Conservation (phyloP, 768 basidiomycete genomes). For the Pisolithus albus region DNA sequence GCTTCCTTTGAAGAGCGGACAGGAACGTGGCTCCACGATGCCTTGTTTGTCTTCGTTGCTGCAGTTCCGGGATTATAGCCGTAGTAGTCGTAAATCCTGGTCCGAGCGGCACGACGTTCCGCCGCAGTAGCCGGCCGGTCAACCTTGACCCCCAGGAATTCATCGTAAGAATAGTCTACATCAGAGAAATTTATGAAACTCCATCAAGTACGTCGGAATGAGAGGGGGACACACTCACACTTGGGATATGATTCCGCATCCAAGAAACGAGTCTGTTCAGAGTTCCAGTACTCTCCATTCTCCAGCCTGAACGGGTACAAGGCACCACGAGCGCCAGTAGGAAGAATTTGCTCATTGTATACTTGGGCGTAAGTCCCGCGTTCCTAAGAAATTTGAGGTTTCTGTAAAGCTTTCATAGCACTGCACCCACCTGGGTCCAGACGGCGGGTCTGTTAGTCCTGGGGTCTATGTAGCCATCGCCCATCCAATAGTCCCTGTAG, state of each 20-base stretch:
- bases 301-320: conserved; percentile 20
- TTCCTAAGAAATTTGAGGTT: conserved; percentile 4
- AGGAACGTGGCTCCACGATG: conserved; percentile 11
- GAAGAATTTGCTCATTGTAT: conserved; percentile 16
- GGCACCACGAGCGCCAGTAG: conserved; percentile 12
- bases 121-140: conserved; percentile 9
- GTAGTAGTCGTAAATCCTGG: conserved; percentile 18
- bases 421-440: conserved; percentile 19
- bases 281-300: conserved; percentile 21
- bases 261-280: conserved; percentile 20
- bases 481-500: conserved; percentile 26
- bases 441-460: conserved; percentile 3
- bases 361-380: conserved; percentile 18
- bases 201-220: not conserved
- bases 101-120: conserved; percentile 16
- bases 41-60: not conserved
- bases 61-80: conserved; percentile 14
- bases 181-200: too few species aligned
- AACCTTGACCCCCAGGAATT: conserved; percentile 21
- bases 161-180: conserved; percentile 23
- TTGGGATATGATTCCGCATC: conserved; percentile 14
- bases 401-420: not conserved
- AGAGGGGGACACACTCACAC: conserved; percentile 8
- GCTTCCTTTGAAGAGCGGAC: conserved; percentile 7
- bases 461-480: conserved; percentile 11